Evolutionary conservation across 2,329 filamentous ascomycete genomes (phyloP).

Genomic region (Drechslerella stenobrocha): DNA sequence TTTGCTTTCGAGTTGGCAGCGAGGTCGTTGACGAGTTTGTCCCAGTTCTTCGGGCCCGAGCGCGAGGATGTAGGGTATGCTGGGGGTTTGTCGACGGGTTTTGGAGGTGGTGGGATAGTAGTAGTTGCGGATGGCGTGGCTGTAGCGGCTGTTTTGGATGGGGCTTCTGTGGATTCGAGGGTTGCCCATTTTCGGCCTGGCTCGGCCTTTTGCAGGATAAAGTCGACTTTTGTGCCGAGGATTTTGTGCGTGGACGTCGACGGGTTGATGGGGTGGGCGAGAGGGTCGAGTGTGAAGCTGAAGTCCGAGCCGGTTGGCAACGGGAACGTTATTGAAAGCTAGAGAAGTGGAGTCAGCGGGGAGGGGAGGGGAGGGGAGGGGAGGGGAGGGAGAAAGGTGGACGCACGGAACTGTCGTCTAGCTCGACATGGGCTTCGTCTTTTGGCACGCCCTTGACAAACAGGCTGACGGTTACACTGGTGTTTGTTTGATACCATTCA

Average conservation of each 20-base stretch:
- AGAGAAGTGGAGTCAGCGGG: not conserved
- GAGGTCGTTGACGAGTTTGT: slow-evolving; percentile 67
- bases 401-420: slow-evolving; percentile 50
- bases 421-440: slow-evolving; percentile 61
- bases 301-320: slow-evolving; percentile 63
- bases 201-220: slow-evolving; percentile 69
- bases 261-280: slow-evolving; percentile 69
- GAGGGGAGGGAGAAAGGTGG: slow-evolving; percentile 8
- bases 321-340: slow-evolving; percentile 60
- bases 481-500: slow-evolving; percentile 69
- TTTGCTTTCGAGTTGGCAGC: slow-evolving; percentile 56
- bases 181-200: slow-evolving; percentile 69
- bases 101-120: slow-evolving; percentile 30
- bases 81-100: slow-evolving; percentile 58
- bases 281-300: slow-evolving; percentile 64
- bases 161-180: slow-evolving; percentile 59
- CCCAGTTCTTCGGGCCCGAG: slow-evolving; percentile 86
- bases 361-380: not conserved
- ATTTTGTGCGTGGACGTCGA: slow-evolving; percentile 66
- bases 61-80: slow-evolving; percentile 85
- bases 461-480: slow-evolving; percentile 65
- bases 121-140: slow-evolving; percentile 49
- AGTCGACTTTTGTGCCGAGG: slow-evolving; percentile 77
- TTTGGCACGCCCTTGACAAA: slow-evolving; percentile 67
- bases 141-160: slow-evolving; percentile 37